Conservation (phyloP, 345 rosid species). For the Firmiana major region DNA sequence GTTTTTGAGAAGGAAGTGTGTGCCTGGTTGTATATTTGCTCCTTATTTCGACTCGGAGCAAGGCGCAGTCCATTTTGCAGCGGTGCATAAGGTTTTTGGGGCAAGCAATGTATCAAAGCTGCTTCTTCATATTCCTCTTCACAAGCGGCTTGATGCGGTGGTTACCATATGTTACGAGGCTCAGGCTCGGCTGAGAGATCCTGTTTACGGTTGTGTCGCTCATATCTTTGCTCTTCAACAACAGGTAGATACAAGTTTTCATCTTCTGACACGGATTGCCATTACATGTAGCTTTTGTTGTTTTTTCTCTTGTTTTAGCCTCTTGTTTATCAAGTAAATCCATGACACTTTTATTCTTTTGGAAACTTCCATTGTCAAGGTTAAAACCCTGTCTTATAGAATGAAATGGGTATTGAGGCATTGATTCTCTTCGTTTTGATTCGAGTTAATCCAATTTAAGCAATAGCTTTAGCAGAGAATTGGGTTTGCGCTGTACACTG, state of each 20-base stretch:
- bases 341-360: background rate
- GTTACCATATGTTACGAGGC: constrained; percentile 81
- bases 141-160: constrained; percentile 66
- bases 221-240: constrained; percentile 81
- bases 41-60: constrained; percentile 89
- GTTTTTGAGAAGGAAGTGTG: constrained; percentile 76
- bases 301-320: background rate
- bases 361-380: background rate
- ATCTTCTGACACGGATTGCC: background rate
- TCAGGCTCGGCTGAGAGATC: constrained; percentile 68
- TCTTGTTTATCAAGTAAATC: constrained; percentile 4
- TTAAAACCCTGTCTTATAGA: background rate
- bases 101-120: constrained; percentile 95
- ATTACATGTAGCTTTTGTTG: background rate
- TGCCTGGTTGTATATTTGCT: constrained; percentile 74
- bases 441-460: background rate
- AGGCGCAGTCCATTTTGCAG: constrained; percentile 80
- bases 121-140: constrained; percentile 56
- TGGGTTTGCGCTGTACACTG: background rate
- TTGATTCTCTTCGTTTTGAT: background rate
- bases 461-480: background rate
- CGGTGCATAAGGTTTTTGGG: constrained; percentile 83
- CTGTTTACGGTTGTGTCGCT: constrained; percentile 83
- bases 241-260: constrained; percentile 40
- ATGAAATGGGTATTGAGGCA: background rate